Base-by-base conservation (phyloP, 2,329 filamentous ascomycete genomes). In the Sclerotinia minor region DNA sequence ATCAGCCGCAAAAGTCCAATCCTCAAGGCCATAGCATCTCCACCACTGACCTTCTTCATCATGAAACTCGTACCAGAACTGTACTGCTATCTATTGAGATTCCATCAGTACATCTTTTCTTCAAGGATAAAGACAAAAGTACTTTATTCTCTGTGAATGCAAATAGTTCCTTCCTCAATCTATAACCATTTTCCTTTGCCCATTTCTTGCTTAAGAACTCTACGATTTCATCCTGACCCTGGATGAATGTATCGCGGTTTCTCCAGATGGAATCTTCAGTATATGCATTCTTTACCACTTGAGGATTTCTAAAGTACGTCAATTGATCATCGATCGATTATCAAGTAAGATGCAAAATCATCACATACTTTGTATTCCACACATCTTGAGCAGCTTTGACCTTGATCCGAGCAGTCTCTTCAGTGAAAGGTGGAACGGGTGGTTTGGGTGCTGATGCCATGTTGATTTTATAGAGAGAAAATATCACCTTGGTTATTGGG, bases 321-420 rank as follows among this genome's bases (percentile, higher is more conserved):
- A 41, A 4, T 60, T 44, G 44, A 11, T 24, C 13, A 24, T 29
- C 11, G 29, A 5, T 11, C 24, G 53, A 17, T 9, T 4, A 35
- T 15, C 19, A 26, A 32, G 17, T 17, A 8, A 53, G 3, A 54
- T 29, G 11, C 7, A 38, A 1, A 41, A 9, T 21, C n/a, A 38
- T 38, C 15, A 52, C 80, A 72, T 78, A 92, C 90, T 82, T 85
- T 1, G 88, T 89, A 75, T 96, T 96, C 92, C 92, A 96, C 3
- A 89, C 82, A 76, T 92, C 86, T 76, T 96, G 92, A 0, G 91
- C 92, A 24, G 88, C 89, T 79, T 96, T 96, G 71, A 96, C 92
- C 77, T 96, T 96, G 68, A 83, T 81, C 21, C 81, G 80, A 2
- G 92, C 92, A 1, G 87, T 89, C 76, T 92, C 89, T 32, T 85